A percentile compares a stretch with the other conserved stretches of the same genome.
phyloP scores from a whole-genome alignment of 345 rosid genomes.

The Lenwebbia sp. region DNA sequence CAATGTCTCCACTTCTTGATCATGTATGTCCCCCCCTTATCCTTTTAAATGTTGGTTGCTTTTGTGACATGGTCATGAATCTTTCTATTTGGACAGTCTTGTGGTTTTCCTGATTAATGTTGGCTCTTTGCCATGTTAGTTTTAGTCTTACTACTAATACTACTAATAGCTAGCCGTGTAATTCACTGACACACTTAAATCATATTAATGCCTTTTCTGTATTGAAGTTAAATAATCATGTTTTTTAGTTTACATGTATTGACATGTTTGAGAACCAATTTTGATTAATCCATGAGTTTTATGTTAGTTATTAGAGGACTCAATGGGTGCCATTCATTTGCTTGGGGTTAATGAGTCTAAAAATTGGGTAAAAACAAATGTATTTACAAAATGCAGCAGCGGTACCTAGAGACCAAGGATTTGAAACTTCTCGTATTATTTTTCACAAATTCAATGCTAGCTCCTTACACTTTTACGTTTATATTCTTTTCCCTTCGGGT shows the following conservation, averaged over 20 bases:
- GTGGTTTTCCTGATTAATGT: not conserved
- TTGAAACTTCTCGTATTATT: not conserved
- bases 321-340: not conserved
- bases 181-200: not conserved
- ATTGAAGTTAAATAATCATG: not conserved
- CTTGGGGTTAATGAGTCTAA: not conserved
- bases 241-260: not conserved
- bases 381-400: not conserved
- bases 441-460: not conserved
- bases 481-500: not conserved
- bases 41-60: not conserved
- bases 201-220: not conserved
- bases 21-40: constrained; percentile 45
- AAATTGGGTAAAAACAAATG: not conserved
- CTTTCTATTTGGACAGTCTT: not conserved
- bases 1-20: constrained; percentile 92
- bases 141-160: not conserved
- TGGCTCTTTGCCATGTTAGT: not conserved
- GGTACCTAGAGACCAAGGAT: not conserved
- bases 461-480: not conserved
- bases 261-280: not conserved
- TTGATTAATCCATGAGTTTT: not conserved
- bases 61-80: not conserved
- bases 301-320: not conserved
- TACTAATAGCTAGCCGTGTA: not conserved